A percentile compares a stretch with the other conserved stretches of the same genome.
Conservation (phyloP, 2,329 filamentous ascomycete genomes). For the Clarireedia hainanense region DNA sequence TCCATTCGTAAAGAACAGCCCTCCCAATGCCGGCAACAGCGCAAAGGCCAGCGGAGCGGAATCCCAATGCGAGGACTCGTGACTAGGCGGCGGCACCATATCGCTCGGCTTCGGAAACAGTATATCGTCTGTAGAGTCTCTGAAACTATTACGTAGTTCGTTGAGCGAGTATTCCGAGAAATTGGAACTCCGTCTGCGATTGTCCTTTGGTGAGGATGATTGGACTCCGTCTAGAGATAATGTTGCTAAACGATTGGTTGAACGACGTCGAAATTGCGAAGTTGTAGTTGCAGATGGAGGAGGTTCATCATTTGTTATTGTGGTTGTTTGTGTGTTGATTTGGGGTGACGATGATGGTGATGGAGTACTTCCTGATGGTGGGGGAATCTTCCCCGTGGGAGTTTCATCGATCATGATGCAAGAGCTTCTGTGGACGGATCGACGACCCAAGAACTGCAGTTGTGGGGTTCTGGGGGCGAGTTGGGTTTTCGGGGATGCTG, state of each 20-base stretch:
- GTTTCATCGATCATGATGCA: slow-evolving; percentile 9
- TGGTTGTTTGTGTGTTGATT: background rate
- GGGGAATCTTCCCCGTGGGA: slow-evolving; percentile 1
- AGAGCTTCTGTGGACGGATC: background rate
- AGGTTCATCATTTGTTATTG: slow-evolving; percentile 15
- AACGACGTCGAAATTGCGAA: slow-evolving; percentile 17
- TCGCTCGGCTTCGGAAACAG: slow-evolving; percentile 47
- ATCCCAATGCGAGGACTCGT: slow-evolving; percentile 63
- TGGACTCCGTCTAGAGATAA: slow-evolving; percentile 23
- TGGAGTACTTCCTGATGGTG: slow-evolving; percentile 10
- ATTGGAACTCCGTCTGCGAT: slow-evolving; percentile 63
- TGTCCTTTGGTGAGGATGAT: background rate
- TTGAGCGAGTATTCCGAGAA: slow-evolving; percentile 69
- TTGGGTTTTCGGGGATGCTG: background rate
- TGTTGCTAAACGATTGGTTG: slow-evolving; percentile 21
- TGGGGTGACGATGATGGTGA: slow-evolving; percentile 6
- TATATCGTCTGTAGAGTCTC: slow-evolving; percentile 62
- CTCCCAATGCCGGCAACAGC: slow-evolving; percentile 76
- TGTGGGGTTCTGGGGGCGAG: background rate
- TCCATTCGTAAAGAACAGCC: slow-evolving; percentile 77
- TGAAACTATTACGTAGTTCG: slow-evolving; percentile 56
- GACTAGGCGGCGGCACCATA: slow-evolving; percentile 30
- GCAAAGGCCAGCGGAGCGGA: slow-evolving; percentile 77
- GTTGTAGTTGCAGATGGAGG: slow-evolving; percentile 4
- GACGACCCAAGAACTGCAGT: background rate